Base-by-base conservation (phyloP, 2,329 filamentous ascomycete genomes). In the Hirsutella thompsonii region DNA sequence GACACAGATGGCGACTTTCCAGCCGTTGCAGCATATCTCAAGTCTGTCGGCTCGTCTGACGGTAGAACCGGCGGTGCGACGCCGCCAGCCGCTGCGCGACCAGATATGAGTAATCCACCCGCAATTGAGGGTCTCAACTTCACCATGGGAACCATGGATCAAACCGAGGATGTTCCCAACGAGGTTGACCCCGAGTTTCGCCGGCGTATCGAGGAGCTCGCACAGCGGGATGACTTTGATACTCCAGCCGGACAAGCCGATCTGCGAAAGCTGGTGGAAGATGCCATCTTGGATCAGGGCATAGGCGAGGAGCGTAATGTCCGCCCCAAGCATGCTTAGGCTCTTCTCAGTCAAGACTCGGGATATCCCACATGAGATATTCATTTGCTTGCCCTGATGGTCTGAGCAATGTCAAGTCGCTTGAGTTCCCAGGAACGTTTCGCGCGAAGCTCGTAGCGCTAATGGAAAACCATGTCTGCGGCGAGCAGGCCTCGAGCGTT, bases 131-230 rank as follows among this genome's bases (percentile, higher is more conserved):
- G 88, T 21, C 69, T 96, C 45, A 73, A 77, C 38, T 70, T 98
- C 45, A 84, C 83, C 26, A 62, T 96, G 43, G 83, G 83, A 37
- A 83, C 83, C 2, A 79, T 92, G 68, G 69, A 73, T 5, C 73
- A 81, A 50, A 67, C 59, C 0, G 68, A 76, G 36, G 77, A 76
- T 11, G 74, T 75, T 6, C 70, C 68, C 1, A 70, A 69, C 32
- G 77, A 80, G 43, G 75, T 81, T 8, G 88, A 96, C 55, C 79
- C 85, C 1, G 88, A 89, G 49, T 86, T 98, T 49, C 78, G 82
- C 55, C 71, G 82, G 49, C 74, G 85, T 40, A 96, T 98, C 55
- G 88, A 96, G 54, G 83, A 94, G 60, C 64, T 98, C 44, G 89
- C 92, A 2, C 73, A 81, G 29, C 72, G 87, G 33, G 79, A 83